Base-by-base conservation (phyloP, 2,329 filamentous ascomycete genomes). In the Xylariomycetidae sp. region DNA sequence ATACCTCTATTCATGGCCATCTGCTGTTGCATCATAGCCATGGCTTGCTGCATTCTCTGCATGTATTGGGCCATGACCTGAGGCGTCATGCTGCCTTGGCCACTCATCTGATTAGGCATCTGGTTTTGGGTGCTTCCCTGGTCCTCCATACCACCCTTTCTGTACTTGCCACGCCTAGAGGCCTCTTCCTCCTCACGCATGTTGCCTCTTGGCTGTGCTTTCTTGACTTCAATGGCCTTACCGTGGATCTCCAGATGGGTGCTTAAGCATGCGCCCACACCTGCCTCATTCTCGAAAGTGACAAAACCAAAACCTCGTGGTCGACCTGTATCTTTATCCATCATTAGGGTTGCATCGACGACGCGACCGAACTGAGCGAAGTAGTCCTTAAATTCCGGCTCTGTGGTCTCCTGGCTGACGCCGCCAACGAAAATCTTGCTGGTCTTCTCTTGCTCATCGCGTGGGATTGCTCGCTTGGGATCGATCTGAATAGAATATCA, bases 61-160 rank as follows among this genome's bases (percentile, higher is more conserved):
- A 92, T 94, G 65, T 97, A 96, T 59, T 96, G 89, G 3, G 92
- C 92, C 88, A 97, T 96, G 70, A 94, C 82, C 54, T 95, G 88
- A 1, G 90, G 90, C 14, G 86, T 94, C 85, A 97, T 94, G 42
- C 84, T 50, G 18, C 51, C 51, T 35, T 57, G 55, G 23, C 45
- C 49, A n/a, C n/a, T n/a, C 53, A 56, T 54, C 33, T 52, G 54
- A 32, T 12, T 47, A 20, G 35, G 40, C 54, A 58, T 58, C 38
- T 50, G 53, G 26, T 34, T 49, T 33, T 53, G 56, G 30, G 30
- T 40, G 33, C 29, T 40, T 15, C 37, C 34, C 25, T 55, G 56
- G 25, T 67, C 60, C 11, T 70, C 66, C 26, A 66, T 64, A 27
- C 66, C 64, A 27, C 64, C 64, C 53, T 79, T 79, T 43, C 72